These are phyloP conservation scores for Durotheca rogersii DNA, from an alignment of 495 filamentous ascomycete species.

Conservation along the genomic window DNA sequence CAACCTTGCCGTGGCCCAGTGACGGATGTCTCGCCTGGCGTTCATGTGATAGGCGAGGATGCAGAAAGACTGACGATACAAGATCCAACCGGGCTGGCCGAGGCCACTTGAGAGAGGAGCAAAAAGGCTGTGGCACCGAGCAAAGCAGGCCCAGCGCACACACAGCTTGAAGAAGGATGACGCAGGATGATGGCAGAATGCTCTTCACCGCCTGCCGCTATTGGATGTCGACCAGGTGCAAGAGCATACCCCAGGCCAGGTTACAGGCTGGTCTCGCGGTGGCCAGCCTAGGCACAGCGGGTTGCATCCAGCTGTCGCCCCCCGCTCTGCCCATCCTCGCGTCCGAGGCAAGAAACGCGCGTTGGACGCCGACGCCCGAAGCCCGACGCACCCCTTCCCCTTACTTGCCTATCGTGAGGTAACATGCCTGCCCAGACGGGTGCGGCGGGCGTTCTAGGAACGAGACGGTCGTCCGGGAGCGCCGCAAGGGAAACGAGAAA, in stretches of 20 bases:
- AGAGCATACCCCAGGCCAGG: background rate
- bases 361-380: too few relatives aligned
- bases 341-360: too few relatives aligned
- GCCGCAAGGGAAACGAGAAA: background rate
- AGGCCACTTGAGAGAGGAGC: conserved; percentile 10
- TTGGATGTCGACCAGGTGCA: conserved; percentile 8
- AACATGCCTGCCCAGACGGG: background rate
- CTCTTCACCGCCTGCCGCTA: conserved; percentile 19
- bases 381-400: too few relatives aligned
- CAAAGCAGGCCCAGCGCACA: background rate
- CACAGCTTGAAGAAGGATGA: conserved; percentile 4
- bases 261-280: too few relatives aligned
- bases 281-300: too few relatives aligned
- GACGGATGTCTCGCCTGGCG: too few relatives aligned
- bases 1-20: too few relatives aligned
- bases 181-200: conserved; percentile 23
- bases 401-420: background rate
- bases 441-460: too few relatives aligned
- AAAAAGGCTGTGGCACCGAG: conserved; percentile 20
- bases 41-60: conserved; percentile 31
- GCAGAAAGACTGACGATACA: conserved; percentile 7
- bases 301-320: too few relatives aligned
- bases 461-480: too few relatives aligned
- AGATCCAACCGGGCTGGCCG: conserved; percentile 19
- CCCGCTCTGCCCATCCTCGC: too few relatives aligned